Evolutionary conservation across 257 asterid species (phyloP).

Genomic region (Nyctanthes arbortristis): DNA sequence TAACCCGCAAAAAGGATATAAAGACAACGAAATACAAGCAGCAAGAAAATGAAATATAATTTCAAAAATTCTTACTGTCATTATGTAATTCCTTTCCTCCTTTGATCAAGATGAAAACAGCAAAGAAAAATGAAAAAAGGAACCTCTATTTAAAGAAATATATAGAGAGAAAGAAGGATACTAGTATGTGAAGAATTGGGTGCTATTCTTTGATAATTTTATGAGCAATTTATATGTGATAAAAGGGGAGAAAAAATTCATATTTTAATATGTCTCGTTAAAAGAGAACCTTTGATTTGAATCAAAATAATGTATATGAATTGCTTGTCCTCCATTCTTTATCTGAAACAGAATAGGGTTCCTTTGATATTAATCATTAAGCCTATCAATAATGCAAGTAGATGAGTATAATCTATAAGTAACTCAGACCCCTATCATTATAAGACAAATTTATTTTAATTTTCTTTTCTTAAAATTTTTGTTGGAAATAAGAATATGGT

Average conservation of each 20-base stretch:
- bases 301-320: constrained; percentile 34
- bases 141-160: not conserved
- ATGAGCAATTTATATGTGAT: constrained; percentile 31
- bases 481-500: constrained; percentile 8
- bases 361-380: constrained; percentile 39
- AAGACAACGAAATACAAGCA: not conserved
- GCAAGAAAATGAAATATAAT: not conserved
- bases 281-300: constrained; percentile 52
- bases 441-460: constrained; percentile 34
- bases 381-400: constrained; percentile 19
- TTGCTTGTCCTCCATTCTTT: constrained; percentile 59
- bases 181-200: constrained; percentile 15
- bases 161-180: not conserved
- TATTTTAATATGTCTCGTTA: constrained; percentile 42
- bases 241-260: constrained; percentile 15
- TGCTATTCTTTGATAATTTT: constrained; percentile 24
- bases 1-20: not conserved
- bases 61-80: constrained; percentile 34
- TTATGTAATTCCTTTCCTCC: constrained; percentile 14
- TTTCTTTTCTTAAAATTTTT: too few species aligned
- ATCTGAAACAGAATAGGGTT: constrained; percentile 54
- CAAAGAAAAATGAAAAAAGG: too few species aligned
- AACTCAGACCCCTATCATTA: constrained; percentile 28
- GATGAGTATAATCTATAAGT: constrained; percentile 15
- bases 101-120: not conserved